Percentiles rank a stretch among this genome's conserved stretches.
phyloP scores from a whole-genome alignment of 495 filamentous ascomycete species.

The Penicillium antarcticum region DNA sequence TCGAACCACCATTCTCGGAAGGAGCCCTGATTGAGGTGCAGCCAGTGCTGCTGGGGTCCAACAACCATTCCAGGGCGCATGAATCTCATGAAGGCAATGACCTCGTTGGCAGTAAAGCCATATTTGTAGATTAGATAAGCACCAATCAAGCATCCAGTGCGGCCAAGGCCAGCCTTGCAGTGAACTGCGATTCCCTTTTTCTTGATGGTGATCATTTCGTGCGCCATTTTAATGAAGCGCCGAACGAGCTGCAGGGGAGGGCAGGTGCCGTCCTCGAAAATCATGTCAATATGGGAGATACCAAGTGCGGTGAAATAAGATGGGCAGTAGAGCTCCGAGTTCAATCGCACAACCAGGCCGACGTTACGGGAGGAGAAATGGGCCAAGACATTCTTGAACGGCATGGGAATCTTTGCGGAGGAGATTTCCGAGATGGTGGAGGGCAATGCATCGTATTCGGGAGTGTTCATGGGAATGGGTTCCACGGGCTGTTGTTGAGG shows the following conservation, averaged over 20 bases:
- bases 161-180: slow-evolving; percentile 96
- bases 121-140: slow-evolving; percentile 97
- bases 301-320: slow-evolving; percentile 94
- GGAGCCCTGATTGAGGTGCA: slow-evolving; percentile 91
- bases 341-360: slow-evolving; percentile 90
- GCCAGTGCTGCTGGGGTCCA: slow-evolving; percentile 98
- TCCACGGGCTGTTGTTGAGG: slow-evolving; percentile 77
- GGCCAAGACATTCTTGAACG: slow-evolving; percentile 91
- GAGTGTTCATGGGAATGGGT: slow-evolving; percentile 64
- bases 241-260: slow-evolving; percentile 80
- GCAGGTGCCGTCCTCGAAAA: slow-evolving; percentile 98
- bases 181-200: slow-evolving; percentile 92
- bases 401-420: slow-evolving; percentile 59
- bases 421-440: slow-evolving; percentile 64
- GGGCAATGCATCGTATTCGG: slow-evolving; percentile 68
- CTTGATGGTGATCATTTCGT: slow-evolving; percentile 85
- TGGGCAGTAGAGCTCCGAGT: slow-evolving; percentile 91
- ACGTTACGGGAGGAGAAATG: slow-evolving; percentile 86
- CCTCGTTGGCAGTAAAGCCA: slow-evolving; percentile 97
- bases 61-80: slow-evolving; percentile 99
- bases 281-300: slow-evolving; percentile 97
- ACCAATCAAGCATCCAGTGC: slow-evolving; percentile 93
- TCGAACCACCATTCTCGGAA: slow-evolving; percentile 99
- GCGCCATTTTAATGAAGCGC: slow-evolving; percentile 90
- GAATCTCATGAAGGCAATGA: slow-evolving; percentile 99